Conservation (phyloP, 2,329 filamentous ascomycete genomes). For the Pseudopithomyces maydicus region DNA sequence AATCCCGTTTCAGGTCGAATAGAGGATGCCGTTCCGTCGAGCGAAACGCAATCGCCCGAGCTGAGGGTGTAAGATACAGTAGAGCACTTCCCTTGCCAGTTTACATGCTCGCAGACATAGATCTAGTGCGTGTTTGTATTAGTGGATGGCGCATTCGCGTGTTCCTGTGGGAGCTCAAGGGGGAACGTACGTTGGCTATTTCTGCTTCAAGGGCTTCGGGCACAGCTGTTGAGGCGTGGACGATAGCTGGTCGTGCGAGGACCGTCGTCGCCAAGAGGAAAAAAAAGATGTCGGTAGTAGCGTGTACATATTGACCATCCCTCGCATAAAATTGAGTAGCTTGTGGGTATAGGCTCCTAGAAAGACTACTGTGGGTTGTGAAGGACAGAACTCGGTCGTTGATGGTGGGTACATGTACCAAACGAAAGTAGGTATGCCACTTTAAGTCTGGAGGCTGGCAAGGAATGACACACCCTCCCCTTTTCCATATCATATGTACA, state of each 20-base stretch:
- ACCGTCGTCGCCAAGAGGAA: neutral
- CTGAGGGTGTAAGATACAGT: conserved; percentile 18
- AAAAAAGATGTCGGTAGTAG: conserved; percentile 1
- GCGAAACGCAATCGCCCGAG: conserved; percentile 19
- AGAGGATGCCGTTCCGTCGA: conserved; percentile 22
- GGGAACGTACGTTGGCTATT: neutral
- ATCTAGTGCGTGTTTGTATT: conserved; percentile 19
- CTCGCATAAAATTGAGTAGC: neutral
- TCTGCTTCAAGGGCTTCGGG: neutral
- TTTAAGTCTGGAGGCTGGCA: neutral
- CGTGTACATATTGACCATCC: neutral
- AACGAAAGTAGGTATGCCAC: neutral
- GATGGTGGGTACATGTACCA: neutral
- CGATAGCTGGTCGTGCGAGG: neutral
- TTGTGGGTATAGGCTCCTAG: neutral
- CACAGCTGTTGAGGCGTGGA: neutral
- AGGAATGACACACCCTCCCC: neutral
- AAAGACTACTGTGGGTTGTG: neutral
- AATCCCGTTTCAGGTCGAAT: conserved; percentile 31
- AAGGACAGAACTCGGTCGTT: too few relatives aligned
- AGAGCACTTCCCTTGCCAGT: conserved; percentile 29
- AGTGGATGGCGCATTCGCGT: neutral
- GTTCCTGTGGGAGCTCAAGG: neutral
- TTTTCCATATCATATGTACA: neutral
- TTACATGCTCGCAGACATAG: conserved; percentile 28